A percentile compares a stretch with the other conserved stretches of the same genome.
These are phyloP conservation scores for Boletus insuetus DNA, from an alignment of 768 basidiomycete genomes.

Conservation along the genomic window DNA sequence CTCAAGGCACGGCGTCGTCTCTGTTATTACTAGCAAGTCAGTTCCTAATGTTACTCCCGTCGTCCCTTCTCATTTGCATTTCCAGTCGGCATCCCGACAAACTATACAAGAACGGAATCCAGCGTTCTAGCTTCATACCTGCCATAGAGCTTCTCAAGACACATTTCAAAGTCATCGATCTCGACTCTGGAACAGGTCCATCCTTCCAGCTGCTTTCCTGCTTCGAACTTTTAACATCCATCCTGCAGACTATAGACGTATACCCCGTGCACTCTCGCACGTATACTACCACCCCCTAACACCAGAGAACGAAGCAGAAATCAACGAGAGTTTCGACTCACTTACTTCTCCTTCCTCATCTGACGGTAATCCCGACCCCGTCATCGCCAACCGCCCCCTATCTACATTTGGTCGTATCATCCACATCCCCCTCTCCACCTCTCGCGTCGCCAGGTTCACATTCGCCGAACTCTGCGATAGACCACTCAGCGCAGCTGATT, in stretches of 20 bases:
- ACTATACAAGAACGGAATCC: slow-evolving; percentile 98
- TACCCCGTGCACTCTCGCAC: slow-evolving; percentile 89
- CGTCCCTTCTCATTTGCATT: neutral
- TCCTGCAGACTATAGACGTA: slow-evolving; percentile 82
- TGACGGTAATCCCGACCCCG: slow-evolving; percentile 39
- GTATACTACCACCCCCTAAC: slow-evolving; percentile 88
- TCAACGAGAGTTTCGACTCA: slow-evolving; percentile 81
- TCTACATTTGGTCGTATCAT: slow-evolving; percentile 91
- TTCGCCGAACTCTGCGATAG: slow-evolving; percentile 86
- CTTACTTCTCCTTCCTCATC: slow-evolving; percentile 51
- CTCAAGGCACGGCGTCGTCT: slow-evolving; percentile 85
- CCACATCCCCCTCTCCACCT: slow-evolving; percentile 74
- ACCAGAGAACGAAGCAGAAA: slow-evolving; percentile 59
- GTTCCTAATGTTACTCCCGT: slow-evolving; percentile 24
- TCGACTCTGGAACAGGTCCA: slow-evolving; percentile 91
- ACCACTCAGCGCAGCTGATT: slow-evolving; percentile 92
- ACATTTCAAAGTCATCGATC: slow-evolving; percentile 82
- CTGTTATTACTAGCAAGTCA: slow-evolving; percentile 96
- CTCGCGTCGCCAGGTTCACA: slow-evolving; percentile 76
- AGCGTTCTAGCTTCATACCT: slow-evolving; percentile 90
- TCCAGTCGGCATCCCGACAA: slow-evolving; percentile 93
- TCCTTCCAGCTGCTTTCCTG: slow-evolving; percentile 11
- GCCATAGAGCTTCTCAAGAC: slow-evolving; percentile 91
- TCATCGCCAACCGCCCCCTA: slow-evolving; percentile 61
- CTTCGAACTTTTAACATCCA: neutral